Conservation (phyloP, 1,139 yeast genomes). For the Taiozyma onychis region DNA sequence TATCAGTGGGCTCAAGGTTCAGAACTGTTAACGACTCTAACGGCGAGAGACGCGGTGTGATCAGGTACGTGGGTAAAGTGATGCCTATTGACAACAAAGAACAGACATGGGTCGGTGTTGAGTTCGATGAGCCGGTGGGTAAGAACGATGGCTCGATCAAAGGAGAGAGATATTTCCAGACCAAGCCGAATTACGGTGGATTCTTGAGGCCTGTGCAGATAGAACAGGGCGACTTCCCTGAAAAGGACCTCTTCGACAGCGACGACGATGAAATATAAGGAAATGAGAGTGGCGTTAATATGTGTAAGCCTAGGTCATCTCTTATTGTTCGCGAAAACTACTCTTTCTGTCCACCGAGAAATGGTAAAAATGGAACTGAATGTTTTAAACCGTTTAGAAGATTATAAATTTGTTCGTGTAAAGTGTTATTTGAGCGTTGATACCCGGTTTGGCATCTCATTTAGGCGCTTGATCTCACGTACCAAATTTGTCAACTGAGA, state of each 20-base stretch:
- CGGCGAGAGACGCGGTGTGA: conserved; percentile 61
- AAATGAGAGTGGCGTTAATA: not conserved
- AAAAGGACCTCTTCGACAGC: conserved; percentile 35
- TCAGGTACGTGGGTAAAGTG: conserved; percentile 64
- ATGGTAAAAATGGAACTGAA: not conserved
- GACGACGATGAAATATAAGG: conserved; percentile 29
- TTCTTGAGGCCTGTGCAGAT: conserved; percentile 44
- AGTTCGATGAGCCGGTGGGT: conserved; percentile 65
- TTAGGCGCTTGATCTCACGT: not conserved
- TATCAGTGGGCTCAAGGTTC: conserved; percentile 17
- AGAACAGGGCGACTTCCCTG: conserved; percentile 44
- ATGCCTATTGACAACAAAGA: conserved; percentile 45
- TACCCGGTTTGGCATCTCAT: not conserved
- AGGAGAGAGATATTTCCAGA: conserved; percentile 60
- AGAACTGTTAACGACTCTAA: conserved; percentile 36
- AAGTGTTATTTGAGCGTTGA: not conserved
- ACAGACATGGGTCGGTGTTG: conserved; percentile 73
- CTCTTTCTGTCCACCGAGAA: not conserved
- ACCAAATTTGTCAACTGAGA: not conserved
- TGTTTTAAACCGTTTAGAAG: not conserved
- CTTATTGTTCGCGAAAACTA: not conserved
- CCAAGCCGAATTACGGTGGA: conserved; percentile 52
- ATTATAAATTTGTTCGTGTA: no score
- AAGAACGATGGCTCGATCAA: conserved; percentile 77
- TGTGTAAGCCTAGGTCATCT: not conserved